Percentiles rank a stretch among this genome's conserved stretches.
Evolutionary conservation across 2,329 filamentous ascomycete species (phyloP).

Genomic region (Xylaria sp.): DNA sequence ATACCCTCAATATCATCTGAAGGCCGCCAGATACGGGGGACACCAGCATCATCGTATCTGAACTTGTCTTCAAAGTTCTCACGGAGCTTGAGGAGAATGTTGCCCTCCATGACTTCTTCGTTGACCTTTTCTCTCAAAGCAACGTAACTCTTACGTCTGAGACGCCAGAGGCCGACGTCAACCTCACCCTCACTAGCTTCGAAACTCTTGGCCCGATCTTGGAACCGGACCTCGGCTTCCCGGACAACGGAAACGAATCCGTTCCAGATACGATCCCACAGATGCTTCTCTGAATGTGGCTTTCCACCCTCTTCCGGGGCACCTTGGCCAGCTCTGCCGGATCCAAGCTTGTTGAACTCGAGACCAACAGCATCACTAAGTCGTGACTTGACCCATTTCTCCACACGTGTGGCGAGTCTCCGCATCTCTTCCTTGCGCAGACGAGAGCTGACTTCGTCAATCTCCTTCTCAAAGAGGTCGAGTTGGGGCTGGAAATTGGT

Average conservation of each 20-base stretch:
- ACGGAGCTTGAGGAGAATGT: slow-evolving; percentile 86
- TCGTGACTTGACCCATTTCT: slow-evolving; percentile 87
- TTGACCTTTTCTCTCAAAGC: slow-evolving; percentile 86
- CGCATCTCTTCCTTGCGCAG: slow-evolving; percentile 95
- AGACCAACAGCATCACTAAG: slow-evolving; percentile 82
- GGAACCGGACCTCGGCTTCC: slow-evolving; percentile 80
- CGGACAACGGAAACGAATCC: slow-evolving; percentile 77
- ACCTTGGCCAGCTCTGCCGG: slow-evolving; percentile 74
- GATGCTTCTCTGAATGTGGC: slow-evolving; percentile 68
- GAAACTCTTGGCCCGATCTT: slow-evolving; percentile 85
- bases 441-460: slow-evolving; percentile 79
- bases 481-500: slow-evolving; percentile 80
- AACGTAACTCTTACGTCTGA: slow-evolving; percentile 91
- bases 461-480: slow-evolving; percentile 77
- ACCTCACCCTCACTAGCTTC: slow-evolving; percentile 89
- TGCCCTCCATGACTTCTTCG: slow-evolving; percentile 97
- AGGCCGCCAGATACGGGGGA: slow-evolving; percentile 93
- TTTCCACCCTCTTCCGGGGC: slow-evolving; percentile 74
- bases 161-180: slow-evolving; percentile 83
- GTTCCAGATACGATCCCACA: slow-evolving; percentile 94
- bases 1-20: slow-evolving; percentile 95
- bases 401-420: slow-evolving; percentile 79
- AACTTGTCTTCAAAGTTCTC: slow-evolving; percentile 99
- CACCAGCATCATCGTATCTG: slow-evolving; percentile 90
- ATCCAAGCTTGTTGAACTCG: slow-evolving; percentile 94